Percentiles rank a stretch among this genome's conserved stretches.
These are phyloP conservation scores for Penicillium antarcticum DNA, from an alignment of 495 filamentous ascomycete species.

Conservation along the genomic window DNA sequence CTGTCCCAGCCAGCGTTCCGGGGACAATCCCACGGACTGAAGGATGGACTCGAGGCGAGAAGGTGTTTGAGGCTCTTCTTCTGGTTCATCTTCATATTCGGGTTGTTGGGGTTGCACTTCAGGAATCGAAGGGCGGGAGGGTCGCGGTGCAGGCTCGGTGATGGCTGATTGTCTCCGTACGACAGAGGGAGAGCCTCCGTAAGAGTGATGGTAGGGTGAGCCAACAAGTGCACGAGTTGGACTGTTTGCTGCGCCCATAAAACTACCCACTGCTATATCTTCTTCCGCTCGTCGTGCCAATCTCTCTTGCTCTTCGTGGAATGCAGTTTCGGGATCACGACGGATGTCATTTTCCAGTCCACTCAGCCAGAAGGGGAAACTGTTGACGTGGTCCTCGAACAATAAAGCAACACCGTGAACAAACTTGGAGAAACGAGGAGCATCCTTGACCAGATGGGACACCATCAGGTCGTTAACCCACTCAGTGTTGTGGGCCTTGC, in stretches of 20 bases:
- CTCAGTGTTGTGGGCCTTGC: conserved; percentile 67
- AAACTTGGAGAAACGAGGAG: conserved; percentile 92
- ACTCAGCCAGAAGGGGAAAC: conserved; percentile 90
- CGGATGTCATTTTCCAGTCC: conserved; percentile 90
- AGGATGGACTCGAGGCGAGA: conserved; percentile 57
- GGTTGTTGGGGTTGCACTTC: conserved; percentile 15
- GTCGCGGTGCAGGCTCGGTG: conserved; percentile 13
- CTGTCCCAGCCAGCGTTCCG: conserved; percentile 59
- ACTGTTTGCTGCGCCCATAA: conserved; percentile 54
- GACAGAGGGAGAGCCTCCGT: conserved; percentile 17
- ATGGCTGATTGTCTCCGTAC: conserved; percentile 23
- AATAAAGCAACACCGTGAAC: conserved; percentile 87
- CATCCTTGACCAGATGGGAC: conserved; percentile 86
- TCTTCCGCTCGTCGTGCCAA: conserved; percentile 77
- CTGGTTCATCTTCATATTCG: conserved; percentile 12
- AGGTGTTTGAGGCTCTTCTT: conserved; percentile 16
- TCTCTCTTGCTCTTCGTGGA: conserved; percentile 84
- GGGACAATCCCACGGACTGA: conserved; percentile 69
- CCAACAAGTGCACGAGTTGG: conserved; percentile 45
- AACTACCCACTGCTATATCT: conserved; percentile 83
- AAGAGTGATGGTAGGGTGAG: conserved; percentile 49
- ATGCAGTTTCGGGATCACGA: conserved; percentile 85
- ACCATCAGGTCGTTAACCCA: conserved; percentile 90
- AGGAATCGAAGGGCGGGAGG: conserved; percentile 20
- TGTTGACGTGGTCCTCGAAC: conserved; percentile 96